These are phyloP conservation scores for Alternaria conjuncta DNA, from an alignment of 2,329 filamentous ascomycete genomes.

Conservation along the genomic window DNA sequence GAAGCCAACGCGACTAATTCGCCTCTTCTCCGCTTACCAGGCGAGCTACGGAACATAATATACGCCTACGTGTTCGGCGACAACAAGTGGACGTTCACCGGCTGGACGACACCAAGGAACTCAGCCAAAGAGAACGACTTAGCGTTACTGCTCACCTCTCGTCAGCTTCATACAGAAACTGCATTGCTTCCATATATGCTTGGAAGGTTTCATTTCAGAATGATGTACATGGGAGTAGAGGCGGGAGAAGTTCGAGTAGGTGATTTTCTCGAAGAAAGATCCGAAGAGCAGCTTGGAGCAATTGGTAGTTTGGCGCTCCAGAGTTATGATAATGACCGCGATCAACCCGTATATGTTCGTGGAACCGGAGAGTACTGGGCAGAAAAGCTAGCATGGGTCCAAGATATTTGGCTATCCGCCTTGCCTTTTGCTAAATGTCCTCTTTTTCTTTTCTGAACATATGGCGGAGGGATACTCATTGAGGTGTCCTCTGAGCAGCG, in stretches of 20 bases:
- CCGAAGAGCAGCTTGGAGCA: background rate
- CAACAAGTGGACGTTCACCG: accelerated
- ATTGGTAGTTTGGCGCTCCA: background rate
- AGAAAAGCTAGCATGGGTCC: background rate
- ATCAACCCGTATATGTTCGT: background rate
- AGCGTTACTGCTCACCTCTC: background rate
- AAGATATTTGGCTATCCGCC: background rate
- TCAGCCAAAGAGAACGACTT: background rate
- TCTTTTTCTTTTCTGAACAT: background rate
- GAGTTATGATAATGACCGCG: background rate
- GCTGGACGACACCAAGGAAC: background rate
- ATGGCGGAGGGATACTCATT: background rate
- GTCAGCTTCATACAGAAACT: background rate
- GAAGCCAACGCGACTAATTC: background rate
- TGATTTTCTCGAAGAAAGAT: background rate
- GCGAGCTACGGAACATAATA: background rate
- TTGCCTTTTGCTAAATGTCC: background rate
- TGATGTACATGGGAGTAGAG: background rate
- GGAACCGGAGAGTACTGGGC: background rate
- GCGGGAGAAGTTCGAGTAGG: background rate
- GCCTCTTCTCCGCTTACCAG: background rate
- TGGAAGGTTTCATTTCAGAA: background rate
- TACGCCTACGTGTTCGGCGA: background rate
- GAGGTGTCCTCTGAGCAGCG: background rate
- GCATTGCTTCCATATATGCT: background rate